phyloP scores from a whole-genome alignment of 139 green algal species.

The Deuterostichococcus epilithicus region DNA sequence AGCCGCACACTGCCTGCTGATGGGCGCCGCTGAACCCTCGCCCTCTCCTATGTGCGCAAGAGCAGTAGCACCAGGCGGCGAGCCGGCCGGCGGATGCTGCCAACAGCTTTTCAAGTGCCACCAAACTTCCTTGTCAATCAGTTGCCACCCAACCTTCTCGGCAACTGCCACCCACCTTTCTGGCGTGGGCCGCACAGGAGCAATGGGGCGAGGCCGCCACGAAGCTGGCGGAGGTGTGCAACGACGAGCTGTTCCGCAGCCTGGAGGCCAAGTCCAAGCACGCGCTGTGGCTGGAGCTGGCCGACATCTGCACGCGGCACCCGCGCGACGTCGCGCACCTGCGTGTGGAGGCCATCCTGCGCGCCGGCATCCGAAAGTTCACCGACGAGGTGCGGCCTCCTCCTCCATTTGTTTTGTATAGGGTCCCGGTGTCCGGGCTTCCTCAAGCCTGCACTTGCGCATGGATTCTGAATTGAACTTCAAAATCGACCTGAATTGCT shows the following conservation, averaged over 20 bases:
- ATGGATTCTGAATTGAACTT: neutral
- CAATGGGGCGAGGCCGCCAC: conserved; percentile 77
- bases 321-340: conserved; percentile 55
- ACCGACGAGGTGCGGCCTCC: conserved; percentile 70
- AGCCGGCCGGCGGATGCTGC: no score
- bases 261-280: conserved; percentile 94
- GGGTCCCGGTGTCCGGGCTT: no score
- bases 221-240: conserved; percentile 71
- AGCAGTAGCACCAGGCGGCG: no score
- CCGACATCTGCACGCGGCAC: conserved; percentile 93
- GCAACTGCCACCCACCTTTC: neutral
- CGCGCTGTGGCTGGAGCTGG: conserved; percentile 97
- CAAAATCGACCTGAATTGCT: neutral
- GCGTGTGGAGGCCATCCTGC: conserved; percentile 72
- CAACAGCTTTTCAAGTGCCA: no score
- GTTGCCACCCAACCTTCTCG: neutral
- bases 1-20: no score
- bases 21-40: no score
- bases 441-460: no score
- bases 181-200: conserved; percentile 27
- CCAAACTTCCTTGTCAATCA: no score
- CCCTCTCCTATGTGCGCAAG: no score
- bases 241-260: conserved; percentile 88
- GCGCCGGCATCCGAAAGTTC: conserved; percentile 69
- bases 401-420: neutral